phyloP scores from a whole-genome alignment of 179 eudicot species.

The Drosera spatulata region DNA sequence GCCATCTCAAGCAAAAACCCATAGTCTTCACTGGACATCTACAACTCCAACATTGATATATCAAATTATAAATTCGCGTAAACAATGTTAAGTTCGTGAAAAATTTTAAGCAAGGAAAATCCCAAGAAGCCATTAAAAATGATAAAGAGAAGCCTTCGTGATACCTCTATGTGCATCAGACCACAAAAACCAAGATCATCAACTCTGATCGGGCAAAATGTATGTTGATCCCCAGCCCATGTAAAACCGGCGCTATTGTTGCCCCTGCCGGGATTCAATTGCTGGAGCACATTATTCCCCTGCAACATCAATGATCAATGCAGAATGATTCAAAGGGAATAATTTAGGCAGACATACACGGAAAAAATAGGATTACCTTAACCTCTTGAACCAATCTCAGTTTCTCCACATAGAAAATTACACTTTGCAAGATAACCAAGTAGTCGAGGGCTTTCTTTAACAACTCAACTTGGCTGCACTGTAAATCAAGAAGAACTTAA shows the following conservation, averaged over 20 bases:
- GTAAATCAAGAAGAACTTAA: conserved; percentile 8
- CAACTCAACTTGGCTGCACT: conserved; percentile 84
- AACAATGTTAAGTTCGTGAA: no score
- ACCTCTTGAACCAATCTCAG: conserved; percentile 47
- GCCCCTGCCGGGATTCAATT: conserved; percentile 11
- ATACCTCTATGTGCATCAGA: conserved; percentile 70
- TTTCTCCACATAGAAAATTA: conserved; percentile 51
- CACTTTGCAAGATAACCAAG: conserved; percentile 74
- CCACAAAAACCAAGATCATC: conserved; percentile 33
- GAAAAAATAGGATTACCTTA: conserved; percentile 21
- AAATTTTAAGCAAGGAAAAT: no score
- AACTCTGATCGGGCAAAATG: conserved; percentile 28
- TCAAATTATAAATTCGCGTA: no score
- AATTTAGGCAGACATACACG: no score
- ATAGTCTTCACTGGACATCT: neutral
- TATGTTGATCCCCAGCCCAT: conserved; percentile 52
- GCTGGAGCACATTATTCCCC: conserved; percentile 11
- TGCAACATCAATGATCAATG: conserved; percentile 13
- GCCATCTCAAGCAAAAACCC: neutral
- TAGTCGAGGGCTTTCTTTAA: conserved; percentile 71
- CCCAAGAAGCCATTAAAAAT: neutral
- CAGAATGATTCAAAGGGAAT: no score
- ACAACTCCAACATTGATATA: neutral
- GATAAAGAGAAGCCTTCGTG: neutral
- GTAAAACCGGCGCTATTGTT: conserved; percentile 29